phyloP scores from a whole-genome alignment of 768 basidiomycete species.

The Lentinula edodes region DNA sequence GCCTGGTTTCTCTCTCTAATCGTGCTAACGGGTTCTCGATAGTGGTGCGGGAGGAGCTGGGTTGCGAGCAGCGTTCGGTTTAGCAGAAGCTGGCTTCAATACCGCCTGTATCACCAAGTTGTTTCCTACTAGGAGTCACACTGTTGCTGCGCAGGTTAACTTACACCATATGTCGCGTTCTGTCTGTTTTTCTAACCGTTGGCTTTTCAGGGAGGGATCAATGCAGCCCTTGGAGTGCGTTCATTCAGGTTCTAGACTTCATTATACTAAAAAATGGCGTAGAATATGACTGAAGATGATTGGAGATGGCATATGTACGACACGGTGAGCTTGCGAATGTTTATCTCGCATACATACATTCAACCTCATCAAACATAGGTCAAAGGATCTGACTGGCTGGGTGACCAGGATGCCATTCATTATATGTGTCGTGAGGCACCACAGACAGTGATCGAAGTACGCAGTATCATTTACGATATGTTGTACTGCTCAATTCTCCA shows the following conservation, averaged over 20 bases:
- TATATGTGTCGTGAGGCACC: conserved; percentile 99
- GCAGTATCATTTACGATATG: conserved; percentile 6
- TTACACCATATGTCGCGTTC: not conserved
- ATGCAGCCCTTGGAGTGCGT: conserved; percentile 90
- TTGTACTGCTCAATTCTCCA: not conserved
- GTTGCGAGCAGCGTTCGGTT: conserved; percentile 95
- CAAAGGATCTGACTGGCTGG: conserved; percentile 99
- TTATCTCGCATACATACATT: conserved; percentile 1
- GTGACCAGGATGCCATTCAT: conserved; percentile 99
- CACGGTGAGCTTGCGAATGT: conserved; percentile 49
- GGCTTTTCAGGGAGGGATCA: conserved; percentile 80
- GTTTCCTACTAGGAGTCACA: conserved; percentile 97
- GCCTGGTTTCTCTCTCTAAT: conserved; percentile 1
- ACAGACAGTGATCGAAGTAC: conserved; percentile 84
- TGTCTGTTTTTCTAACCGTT: conserved; percentile 12
- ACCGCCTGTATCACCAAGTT: conserved; percentile 99
- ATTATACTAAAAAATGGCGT: conserved; percentile 4
- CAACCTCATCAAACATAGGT: conserved; percentile 47
- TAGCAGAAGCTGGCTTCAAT: conserved; percentile 97
- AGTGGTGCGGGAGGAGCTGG: conserved; percentile 98
- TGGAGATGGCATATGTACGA: conserved; percentile 99
- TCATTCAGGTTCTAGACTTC: not conserved
- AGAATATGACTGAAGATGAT: conserved; percentile 99
- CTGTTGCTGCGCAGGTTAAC: conserved; percentile 91
- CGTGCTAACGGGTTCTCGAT: conserved; percentile 6